Conservation (phyloP, 2,329 filamentous ascomycete species). For the Pleomassaria siparia region DNA sequence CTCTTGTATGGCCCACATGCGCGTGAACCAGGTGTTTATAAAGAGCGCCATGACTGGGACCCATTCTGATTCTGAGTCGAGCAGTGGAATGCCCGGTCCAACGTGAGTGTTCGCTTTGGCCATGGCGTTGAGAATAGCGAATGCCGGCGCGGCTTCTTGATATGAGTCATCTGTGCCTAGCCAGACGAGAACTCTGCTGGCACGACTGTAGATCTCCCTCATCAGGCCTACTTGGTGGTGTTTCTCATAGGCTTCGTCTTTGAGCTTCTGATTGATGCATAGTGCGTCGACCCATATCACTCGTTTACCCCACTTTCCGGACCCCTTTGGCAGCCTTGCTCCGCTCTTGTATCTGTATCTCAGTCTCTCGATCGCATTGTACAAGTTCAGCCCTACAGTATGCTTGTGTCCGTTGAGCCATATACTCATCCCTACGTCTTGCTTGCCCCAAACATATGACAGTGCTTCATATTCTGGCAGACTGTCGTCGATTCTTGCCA, state of each 20-base stretch:
- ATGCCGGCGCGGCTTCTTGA: conserved; percentile 7
- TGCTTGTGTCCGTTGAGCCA: conserved; percentile 3
- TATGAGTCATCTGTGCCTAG: conserved; percentile 9
- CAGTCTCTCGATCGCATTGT: conserved; percentile 6
- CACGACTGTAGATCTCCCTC: conserved; percentile 10
- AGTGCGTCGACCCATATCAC: conserved; percentile 11
- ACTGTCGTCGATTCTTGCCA: conserved; percentile 4
- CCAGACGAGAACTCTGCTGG: conserved; percentile 11
- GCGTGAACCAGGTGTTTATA: conserved; percentile 11
- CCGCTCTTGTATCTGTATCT: no score
- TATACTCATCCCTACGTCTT: not conserved
- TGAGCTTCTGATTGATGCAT: conserved; percentile 12
- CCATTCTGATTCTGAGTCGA: conserved; percentile 1
- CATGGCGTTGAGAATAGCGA: conserved; percentile 2
- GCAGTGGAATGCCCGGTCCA: not conserved
- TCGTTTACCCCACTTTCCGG: not conserved
- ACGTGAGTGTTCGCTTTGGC: not conserved
- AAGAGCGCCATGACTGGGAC: conserved; percentile 6
- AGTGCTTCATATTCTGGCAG: conserved; percentile 11
- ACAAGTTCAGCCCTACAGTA: conserved; percentile 4
- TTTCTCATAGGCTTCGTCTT: conserved; percentile 8
- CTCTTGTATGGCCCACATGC: conserved; percentile 17
- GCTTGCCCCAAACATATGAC: conserved; percentile 9
- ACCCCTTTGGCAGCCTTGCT: no score
- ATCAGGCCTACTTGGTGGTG: conserved; percentile 9